Conservation (phyloP, 2,329 filamentous ascomycete species). For the Penicillium sp. region DNA sequence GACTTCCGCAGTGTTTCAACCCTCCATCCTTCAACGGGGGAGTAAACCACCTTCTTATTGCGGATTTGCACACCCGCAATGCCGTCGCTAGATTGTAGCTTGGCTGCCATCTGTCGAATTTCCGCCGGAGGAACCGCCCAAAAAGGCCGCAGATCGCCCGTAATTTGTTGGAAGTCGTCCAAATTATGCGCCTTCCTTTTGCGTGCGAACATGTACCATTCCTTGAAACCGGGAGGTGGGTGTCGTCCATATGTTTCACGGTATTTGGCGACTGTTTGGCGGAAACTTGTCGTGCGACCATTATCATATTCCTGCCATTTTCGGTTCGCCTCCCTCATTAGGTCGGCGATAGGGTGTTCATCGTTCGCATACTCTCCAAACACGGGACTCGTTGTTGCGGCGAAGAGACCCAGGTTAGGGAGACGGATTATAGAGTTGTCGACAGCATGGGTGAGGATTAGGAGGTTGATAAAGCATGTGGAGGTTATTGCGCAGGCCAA, state of each 20-base stretch:
- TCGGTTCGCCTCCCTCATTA: conserved; percentile 40
- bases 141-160: conserved; percentile 40
- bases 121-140: conserved; percentile 37
- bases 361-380: conserved; percentile 13
- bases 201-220: conserved; percentile 44
- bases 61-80: conserved; percentile 37
- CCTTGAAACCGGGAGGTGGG: conserved; percentile 42
- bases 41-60: conserved; percentile 33
- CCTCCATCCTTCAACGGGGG: conserved; percentile 44
- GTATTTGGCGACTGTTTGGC: conserved; percentile 41
- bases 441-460: conserved; percentile 11
- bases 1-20: conserved; percentile 45
- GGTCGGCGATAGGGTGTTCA: conserved; percentile 32
- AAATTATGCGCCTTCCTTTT: conserved; percentile 38
- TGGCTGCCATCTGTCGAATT: conserved; percentile 35
- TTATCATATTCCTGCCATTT: conserved; percentile 35
- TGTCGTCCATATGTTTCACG: conserved; percentile 40
- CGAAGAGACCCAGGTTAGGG: conserved; percentile 5
- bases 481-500: conserved; percentile 10
- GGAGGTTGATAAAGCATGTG: conserved; percentile 17
- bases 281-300: conserved; percentile 38
- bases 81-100: conserved; percentile 33
- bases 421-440: conserved; percentile 11
- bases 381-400: conserved; percentile 5
- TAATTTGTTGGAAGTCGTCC: conserved; percentile 42